phyloP scores from a whole-genome alignment of 768 basidiomycete genomes.

The Calvatia gigantea region DNA sequence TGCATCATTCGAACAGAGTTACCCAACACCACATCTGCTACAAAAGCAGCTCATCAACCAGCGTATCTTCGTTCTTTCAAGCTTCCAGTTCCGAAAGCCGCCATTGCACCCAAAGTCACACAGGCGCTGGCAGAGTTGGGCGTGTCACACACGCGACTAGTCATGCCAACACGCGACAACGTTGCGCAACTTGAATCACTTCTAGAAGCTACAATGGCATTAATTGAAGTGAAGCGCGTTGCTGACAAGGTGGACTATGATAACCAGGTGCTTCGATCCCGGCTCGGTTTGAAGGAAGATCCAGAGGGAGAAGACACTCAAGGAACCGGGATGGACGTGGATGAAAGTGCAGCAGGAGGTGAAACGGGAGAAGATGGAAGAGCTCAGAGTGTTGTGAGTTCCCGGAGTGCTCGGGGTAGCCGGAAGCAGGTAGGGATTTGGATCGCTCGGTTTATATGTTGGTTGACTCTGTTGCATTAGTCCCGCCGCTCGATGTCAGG shows the following conservation, averaged over 20 bases:
- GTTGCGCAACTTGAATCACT: slow-evolving; percentile 69
- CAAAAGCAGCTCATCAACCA: slow-evolving; percentile 76
- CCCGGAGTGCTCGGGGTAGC: slow-evolving; percentile 43
- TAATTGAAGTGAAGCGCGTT: slow-evolving; percentile 88
- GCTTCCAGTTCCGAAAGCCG: slow-evolving; percentile 73
- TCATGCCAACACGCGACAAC: slow-evolving; percentile 93
- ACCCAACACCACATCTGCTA: slow-evolving; percentile 46
- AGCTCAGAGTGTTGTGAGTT: slow-evolving; percentile 63
- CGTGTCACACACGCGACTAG: slow-evolving; percentile 67
- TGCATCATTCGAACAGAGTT: slow-evolving; percentile 73
- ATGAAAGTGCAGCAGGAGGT: slow-evolving; percentile 35
- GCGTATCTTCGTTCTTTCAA: slow-evolving; percentile 87
- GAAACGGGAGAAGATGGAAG: slow-evolving; percentile 42
- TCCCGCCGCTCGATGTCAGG: slow-evolving; percentile 65
- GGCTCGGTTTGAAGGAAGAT: slow-evolving; percentile 45
- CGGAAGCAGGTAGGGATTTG: slow-evolving; percentile 53
- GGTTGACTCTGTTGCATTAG: slow-evolving; percentile 22
- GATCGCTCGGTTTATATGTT: neutral
- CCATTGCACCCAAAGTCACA: slow-evolving; percentile 70
- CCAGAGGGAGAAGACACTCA: slow-evolving; percentile 35
- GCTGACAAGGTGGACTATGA: slow-evolving; percentile 88
- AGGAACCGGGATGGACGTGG: slow-evolving; percentile 46
- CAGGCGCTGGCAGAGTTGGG: slow-evolving; percentile 77
- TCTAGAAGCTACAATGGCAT: slow-evolving; percentile 61
- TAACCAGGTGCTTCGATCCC: slow-evolving; percentile 63